A percentile compares a stretch with the other conserved stretches of the same genome.
Conservation (phyloP, 2,329 filamentous ascomycete genomes). For the Didymella sp. region DNA sequence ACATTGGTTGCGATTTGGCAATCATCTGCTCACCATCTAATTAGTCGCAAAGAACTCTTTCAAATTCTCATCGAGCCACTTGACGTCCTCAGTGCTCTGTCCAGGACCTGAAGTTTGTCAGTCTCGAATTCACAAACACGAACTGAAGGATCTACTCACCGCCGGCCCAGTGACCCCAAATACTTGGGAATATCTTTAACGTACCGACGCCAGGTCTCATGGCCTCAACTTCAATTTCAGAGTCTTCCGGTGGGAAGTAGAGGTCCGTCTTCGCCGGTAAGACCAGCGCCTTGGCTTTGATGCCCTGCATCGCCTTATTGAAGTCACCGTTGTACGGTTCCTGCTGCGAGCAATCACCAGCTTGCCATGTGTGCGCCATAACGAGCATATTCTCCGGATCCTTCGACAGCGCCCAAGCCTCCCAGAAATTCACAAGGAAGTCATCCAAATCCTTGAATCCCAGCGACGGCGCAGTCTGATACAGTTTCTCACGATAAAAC, state of each 20-base stretch:
- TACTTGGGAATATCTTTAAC: constrained; percentile 62
- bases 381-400: constrained; percentile 77
- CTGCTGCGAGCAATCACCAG: constrained; percentile 72
- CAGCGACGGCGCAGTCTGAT: constrained; percentile 62
- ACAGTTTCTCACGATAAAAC: constrained; percentile 76
- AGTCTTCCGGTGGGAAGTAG: constrained; percentile 84
- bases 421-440: constrained; percentile 79
- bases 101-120: constrained; percentile 64
- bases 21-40: constrained; percentile 4
- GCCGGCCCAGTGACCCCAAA: constrained; percentile 67
- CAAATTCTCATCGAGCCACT: constrained; percentile 72
- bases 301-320: constrained; percentile 65
- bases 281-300: constrained; percentile 76
- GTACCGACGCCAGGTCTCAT: constrained; percentile 67
- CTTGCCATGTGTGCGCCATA: constrained; percentile 82
- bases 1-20: too few relatives aligned
- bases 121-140: neutral
- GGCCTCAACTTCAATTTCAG: constrained; percentile 71
- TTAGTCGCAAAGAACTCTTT: constrained; percentile 58
- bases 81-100: constrained; percentile 71
- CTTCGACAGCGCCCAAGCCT: constrained; percentile 74
- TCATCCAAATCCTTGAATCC: constrained; percentile 74
- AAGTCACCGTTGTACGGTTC: constrained; percentile 73
- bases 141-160: constrained; percentile 49
- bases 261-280: constrained; percentile 76